Evolutionary conservation across 179 eudicot genomes (phyloP).

Genomic region (Nepenthes alata): DNA sequence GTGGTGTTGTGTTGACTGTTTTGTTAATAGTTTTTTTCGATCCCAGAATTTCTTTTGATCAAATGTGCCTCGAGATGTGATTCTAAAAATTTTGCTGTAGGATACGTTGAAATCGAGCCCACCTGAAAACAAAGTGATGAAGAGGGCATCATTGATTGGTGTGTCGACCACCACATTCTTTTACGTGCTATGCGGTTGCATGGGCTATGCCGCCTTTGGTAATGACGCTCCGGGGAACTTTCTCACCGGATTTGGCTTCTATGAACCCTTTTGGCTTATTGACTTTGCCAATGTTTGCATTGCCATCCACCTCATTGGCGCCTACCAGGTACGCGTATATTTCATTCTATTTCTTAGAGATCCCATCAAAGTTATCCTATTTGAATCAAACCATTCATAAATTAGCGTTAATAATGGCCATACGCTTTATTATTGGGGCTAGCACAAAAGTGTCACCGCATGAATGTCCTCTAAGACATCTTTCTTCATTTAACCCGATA

Average conservation of each 20-base stretch:
- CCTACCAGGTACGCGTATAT: slow-evolving; percentile 32
- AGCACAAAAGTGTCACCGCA: too few species aligned
- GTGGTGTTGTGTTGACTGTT: too few species aligned
- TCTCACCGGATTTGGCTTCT: slow-evolving; percentile 46
- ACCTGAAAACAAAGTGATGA: slow-evolving; percentile 27
- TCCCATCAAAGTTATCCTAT: too few species aligned
- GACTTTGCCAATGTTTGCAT: slow-evolving; percentile 55
- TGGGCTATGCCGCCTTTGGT: slow-evolving; percentile 55
- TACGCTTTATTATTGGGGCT: too few species aligned
- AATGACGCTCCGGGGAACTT: slow-evolving; percentile 43
- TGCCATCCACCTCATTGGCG: slow-evolving; percentile 45
- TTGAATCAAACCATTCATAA: too few species aligned
- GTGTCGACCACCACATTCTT: slow-evolving; percentile 38
- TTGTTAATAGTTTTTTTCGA: too few species aligned
- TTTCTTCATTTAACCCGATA: too few species aligned
- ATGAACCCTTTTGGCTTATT: slow-evolving; percentile 49
- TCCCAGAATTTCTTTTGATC: too few species aligned
- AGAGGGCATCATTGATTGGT: slow-evolving; percentile 35
- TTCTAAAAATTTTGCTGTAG: slow-evolving; percentile 6
- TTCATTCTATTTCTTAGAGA: too few species aligned
- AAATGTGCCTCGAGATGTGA: too few species aligned
- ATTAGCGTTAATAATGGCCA: too few species aligned
- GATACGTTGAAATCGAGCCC: slow-evolving; percentile 24
- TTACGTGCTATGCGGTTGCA: slow-evolving; percentile 38
- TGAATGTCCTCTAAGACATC: too few species aligned